Base-by-base conservation (phyloP, 2,329 filamentous ascomycete species). In the Ceratocystis cubensis region DNA sequence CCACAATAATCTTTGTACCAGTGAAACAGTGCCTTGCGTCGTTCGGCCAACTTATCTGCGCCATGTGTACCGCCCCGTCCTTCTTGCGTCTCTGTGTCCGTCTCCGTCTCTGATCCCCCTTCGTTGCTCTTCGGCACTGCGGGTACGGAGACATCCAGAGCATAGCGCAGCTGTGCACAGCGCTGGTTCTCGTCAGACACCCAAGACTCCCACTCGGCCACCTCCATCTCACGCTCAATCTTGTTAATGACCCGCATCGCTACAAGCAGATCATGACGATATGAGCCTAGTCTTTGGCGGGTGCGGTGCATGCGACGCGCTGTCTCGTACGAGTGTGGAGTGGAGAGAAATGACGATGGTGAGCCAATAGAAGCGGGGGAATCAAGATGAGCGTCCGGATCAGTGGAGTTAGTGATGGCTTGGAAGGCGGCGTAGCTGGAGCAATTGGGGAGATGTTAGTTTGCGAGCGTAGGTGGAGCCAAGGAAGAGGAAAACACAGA, bases 141-240 rank as follows among this genome's bases (percentile, higher is more conserved):
- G 8, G 33, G 33, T 37, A 37, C 17, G 20, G 64, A 15, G 44
- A 46, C 46, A 17, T 62, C 57, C 13, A 68, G 45, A 8, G 59
- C 45, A 44, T 65, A 33, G 10, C 73, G 30, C 5, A 84, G 78
- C 72, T 88, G 83, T 66, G 84, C 84, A 74, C 94, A 99, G 62
- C 89, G 83, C 44, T 80, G 76, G 70, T 85, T 87, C 77, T 99
- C 94, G 70, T 89, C 87, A 2, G 83, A 76, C 37, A 97, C 81
- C 92, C 93, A 99, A 70, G 89, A 89, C 77, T 96, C 92, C 87
- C 91, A 99, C 75, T 96, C 93, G 0, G 88, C 88, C 72, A 85
- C 83, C 65, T 97, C 76, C 74, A 96, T 87, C 75, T 96, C 91
- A 67, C 83, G 82, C 78, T 97, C 94, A 33, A 97, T 85, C 67